Base-by-base conservation (phyloP, 2,329 filamentous ascomycete species). In the Arthrobotrys sinensis region DNA sequence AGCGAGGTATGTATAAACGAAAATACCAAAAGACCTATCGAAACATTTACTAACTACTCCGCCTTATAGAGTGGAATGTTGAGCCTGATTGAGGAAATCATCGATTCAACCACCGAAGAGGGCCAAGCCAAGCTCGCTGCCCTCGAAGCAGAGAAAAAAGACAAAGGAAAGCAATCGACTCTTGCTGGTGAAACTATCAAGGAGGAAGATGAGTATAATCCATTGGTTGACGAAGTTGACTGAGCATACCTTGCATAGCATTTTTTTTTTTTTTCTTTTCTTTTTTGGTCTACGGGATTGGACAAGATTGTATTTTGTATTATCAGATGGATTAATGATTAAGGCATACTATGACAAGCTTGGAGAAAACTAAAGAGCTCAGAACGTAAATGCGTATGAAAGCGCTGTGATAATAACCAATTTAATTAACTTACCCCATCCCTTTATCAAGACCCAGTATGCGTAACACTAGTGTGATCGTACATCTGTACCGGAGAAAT, bases 41-140 rank as follows among this genome's bases (percentile, higher is more conserved):
- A 14, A 34, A 83, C 60, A 48, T 38, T 60, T 69, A 52, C 48
- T 38, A 50, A 43, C 19, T n/a, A 32, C 32, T 43, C 46, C 62
- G 43, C 21, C 28, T 34, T 62, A 65, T 80, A 91, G 86, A 93
- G 93, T 14, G 93, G 93, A 43, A 95, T 97, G 87, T 85, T 99
- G 80, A 97, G 93, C 83, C 84, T 99, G 63, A 94, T 98, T 84
- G 91, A 97, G 83, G 91, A 96, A 62, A 93, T 99, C 64, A 96
- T 99, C 81, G 96, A 99, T 85, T 93, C 94, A 0, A 99, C 94
- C 53, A 97, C 95, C 1, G 91, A 94, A 83, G 91, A 96, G 83
- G 94, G 94, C 2, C 89, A 91, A 86, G 89, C 91, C 83, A 90
- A 91, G 83, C 87, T 95, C 81, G 91, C 92, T 85, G 90, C 94